phyloP scores from a whole-genome alignment of 2,329 filamentous ascomycete genomes.

The Amesomyces nigricolor region DNA sequence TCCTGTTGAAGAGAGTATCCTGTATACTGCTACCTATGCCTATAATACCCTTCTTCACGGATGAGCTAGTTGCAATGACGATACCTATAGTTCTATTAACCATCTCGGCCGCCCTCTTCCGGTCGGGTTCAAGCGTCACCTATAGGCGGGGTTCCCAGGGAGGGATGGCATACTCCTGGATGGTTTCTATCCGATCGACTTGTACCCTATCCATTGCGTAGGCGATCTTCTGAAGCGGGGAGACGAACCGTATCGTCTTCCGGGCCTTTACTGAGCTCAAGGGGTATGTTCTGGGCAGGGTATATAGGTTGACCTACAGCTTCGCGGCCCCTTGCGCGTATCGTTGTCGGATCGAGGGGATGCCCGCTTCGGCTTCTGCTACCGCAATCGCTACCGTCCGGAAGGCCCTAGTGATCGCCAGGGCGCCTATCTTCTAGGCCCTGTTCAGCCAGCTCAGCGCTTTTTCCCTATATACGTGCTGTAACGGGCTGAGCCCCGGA shows the following conservation, averaged over 20 bases:
- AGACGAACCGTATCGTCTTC: constrained; percentile 10
- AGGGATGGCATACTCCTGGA: constrained; percentile 8
- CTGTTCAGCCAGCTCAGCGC: not conserved
- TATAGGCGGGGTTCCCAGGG: constrained; percentile 10
- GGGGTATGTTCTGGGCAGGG: constrained; percentile 14
- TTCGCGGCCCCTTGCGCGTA: constrained; percentile 12
- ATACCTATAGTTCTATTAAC: constrained; percentile 9
- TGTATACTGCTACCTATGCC: constrained; percentile 7
- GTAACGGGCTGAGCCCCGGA: too few relatives aligned
- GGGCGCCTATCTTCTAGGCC: too few relatives aligned
- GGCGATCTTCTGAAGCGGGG: constrained; percentile 18
- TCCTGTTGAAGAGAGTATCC: constrained; percentile 10
- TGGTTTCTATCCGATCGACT: constrained; percentile 11
- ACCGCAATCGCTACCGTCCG: too few relatives aligned
- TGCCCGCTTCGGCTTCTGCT: too few relatives aligned
- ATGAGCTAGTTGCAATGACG: constrained; percentile 10
- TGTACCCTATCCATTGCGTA: not conserved
- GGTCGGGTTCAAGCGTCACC: not conserved
- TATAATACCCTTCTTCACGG: constrained; percentile 11
- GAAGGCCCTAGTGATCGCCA: too few relatives aligned
- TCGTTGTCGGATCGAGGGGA: too few relatives aligned
- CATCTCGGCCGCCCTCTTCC: constrained; percentile 5
- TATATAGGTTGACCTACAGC: constrained; percentile 20
- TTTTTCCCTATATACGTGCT: not conserved
- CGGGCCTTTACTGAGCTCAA: constrained; percentile 7